A percentile compares a stretch with the other conserved stretches of the same genome.
Conservation (phyloP, 1,284 basidiomycete species). For the Ustilago esculenta region DNA sequence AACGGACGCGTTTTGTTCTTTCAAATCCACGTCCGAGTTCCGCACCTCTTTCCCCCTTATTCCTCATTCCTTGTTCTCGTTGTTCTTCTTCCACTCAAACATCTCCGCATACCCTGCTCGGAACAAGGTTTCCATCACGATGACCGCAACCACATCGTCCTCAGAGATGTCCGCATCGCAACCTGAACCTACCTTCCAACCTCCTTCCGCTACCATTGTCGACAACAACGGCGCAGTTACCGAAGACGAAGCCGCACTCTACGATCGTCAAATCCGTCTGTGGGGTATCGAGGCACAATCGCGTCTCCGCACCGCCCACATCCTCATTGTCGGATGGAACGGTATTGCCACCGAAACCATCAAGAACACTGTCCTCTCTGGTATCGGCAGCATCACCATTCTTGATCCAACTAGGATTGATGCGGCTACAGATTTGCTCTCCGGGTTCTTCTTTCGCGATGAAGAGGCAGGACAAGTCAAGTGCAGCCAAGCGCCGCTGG, state of each 20-base stretch:
- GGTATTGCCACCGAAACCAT: slow-evolving; percentile 93
- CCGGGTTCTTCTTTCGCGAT: slow-evolving; percentile 92
- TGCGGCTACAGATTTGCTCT: slow-evolving; percentile 79
- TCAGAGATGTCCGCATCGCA: neutral
- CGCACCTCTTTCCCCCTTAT: neutral
- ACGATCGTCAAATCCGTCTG: slow-evolving; percentile 95
- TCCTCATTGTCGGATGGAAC: slow-evolving; percentile 82
- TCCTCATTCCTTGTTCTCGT: neutral
- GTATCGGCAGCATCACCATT: slow-evolving; percentile 72
- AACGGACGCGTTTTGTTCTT: slow-evolving; percentile 2
- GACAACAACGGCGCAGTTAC: slow-evolving; percentile 23
- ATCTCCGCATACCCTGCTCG: neutral
- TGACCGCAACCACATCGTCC: no score
- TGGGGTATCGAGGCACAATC: slow-evolving; percentile 99
- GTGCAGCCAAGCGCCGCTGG: slow-evolving; percentile 26
- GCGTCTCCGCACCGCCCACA: slow-evolving; percentile 91
- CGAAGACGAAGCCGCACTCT: slow-evolving; percentile 83
- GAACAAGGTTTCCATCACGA: no score
- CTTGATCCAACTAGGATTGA: slow-evolving; percentile 68
- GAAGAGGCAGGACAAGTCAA: slow-evolving; percentile 74
- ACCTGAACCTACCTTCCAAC: neutral
- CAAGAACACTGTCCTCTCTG: slow-evolving; percentile 81
- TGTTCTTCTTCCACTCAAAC: neutral
- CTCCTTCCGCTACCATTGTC: neutral
- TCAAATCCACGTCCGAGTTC: slow-evolving; percentile 14